These are phyloP conservation scores for Crithidia thermophila DNA, from an alignment of 208 protist genomes.

Conservation along the genomic window DNA sequence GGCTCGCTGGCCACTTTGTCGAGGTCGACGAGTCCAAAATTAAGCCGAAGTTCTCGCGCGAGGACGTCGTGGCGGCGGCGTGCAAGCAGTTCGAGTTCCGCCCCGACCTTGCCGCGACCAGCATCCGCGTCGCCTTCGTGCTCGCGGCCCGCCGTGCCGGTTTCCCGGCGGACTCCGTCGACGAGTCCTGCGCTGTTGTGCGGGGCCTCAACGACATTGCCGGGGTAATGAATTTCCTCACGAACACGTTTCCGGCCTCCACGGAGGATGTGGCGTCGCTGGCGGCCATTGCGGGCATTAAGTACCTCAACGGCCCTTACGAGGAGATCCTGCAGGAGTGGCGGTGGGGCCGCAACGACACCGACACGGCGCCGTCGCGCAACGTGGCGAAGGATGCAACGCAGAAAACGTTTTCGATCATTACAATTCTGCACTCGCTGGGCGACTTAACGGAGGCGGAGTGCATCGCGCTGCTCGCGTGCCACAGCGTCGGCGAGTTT, in stretches of 20 bases:
- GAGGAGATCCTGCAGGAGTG: conserved; percentile 54
- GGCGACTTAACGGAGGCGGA: conserved; percentile 78
- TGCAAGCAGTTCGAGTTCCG: conserved; percentile 78
- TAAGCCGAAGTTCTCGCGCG: conserved; percentile 63
- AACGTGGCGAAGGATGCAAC: conserved; percentile 38
- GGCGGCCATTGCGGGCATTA: conserved; percentile 66
- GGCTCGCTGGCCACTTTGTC: conserved; percentile 63
- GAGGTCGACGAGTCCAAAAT: conserved; percentile 82
- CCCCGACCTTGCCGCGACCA: conserved; percentile 77
- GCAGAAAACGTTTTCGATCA: conserved; percentile 42
- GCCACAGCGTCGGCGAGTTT: conserved; percentile 87
- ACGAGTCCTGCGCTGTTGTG: conserved; percentile 82
- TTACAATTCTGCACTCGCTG: conserved; percentile 59
- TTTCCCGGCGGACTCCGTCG: conserved; percentile 52
- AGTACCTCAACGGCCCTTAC: conserved; percentile 72
- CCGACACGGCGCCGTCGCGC: conserved; percentile 48
- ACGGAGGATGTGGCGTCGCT: conserved; percentile 77
- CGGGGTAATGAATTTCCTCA: conserved; percentile 67
- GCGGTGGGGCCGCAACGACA: conserved; percentile 88
- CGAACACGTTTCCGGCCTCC: conserved; percentile 44
- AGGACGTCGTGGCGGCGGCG: conserved; percentile 54
- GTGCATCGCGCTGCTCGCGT: conserved; percentile 83
- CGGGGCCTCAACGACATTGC: conserved; percentile 74
- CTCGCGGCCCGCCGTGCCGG: conserved; percentile 81
- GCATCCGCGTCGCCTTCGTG: conserved; percentile 79